These are phyloP conservation scores for Aspergillus intermedius DNA, from an alignment of 2,329 filamentous ascomycete genomes.

Conservation along the genomic window DNA sequence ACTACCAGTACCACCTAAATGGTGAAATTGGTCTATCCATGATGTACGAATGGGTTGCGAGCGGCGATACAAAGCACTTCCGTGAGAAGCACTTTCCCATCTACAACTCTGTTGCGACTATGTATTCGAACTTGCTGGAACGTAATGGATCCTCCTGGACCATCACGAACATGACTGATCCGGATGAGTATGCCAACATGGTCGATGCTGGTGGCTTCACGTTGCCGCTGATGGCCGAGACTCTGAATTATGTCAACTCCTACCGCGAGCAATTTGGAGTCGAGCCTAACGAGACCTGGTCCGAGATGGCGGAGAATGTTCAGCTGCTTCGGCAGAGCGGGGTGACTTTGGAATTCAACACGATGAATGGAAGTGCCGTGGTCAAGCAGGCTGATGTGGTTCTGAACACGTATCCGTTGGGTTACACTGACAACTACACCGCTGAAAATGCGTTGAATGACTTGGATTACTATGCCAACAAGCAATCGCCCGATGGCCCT, in stretches of 20 bases:
- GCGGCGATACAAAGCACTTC: slow-evolving; percentile 54
- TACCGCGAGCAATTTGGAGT: slow-evolving; percentile 53
- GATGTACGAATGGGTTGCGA: slow-evolving; percentile 55
- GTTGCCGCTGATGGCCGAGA: slow-evolving; percentile 53
- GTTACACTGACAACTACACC: slow-evolving; percentile 52
- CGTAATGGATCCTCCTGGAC: slow-evolving; percentile 52
- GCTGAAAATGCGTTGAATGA: slow-evolving; percentile 47
- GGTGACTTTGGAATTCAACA: slow-evolving; percentile 58
- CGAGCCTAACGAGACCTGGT: slow-evolving; percentile 53
- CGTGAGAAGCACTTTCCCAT: slow-evolving; percentile 54
- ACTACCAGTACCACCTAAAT: slow-evolving; percentile 67
- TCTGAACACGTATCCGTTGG: slow-evolving; percentile 58
- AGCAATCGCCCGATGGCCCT: slow-evolving; percentile 61
- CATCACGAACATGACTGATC: slow-evolving; percentile 63
- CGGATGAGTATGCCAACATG: slow-evolving; percentile 63
- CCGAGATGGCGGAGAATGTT: slow-evolving; percentile 51
- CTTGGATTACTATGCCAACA: slow-evolving; percentile 63
- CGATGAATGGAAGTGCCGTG: slow-evolving; percentile 59
- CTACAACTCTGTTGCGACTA: slow-evolving; percentile 56
- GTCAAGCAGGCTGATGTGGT: slow-evolving; percentile 69
- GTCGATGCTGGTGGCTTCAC: slow-evolving; percentile 65
- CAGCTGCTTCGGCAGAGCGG: slow-evolving; percentile 51
- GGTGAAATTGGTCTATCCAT: slow-evolving; percentile 61
- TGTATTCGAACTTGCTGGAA: slow-evolving; percentile 55
- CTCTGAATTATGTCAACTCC: slow-evolving; percentile 51